These are phyloP conservation scores for Gossypium trilobum DNA, from an alignment of 441 rosid genomes.

Conservation along the genomic window DNA sequence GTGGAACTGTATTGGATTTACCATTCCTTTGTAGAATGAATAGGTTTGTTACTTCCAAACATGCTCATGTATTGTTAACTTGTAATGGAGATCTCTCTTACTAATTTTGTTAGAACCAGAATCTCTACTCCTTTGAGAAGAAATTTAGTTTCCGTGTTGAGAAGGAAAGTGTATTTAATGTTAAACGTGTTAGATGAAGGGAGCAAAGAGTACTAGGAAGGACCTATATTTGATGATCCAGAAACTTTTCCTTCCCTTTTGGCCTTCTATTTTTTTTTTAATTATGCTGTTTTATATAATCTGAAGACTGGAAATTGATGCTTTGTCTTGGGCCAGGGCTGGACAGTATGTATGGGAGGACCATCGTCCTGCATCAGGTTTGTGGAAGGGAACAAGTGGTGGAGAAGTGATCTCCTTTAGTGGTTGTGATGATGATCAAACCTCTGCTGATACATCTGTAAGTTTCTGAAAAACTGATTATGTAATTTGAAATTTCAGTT, in stretches of 20 bases:
- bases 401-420: slow-evolving; percentile 83
- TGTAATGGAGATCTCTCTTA: neutral
- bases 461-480: slow-evolving; percentile 21
- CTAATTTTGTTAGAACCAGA: neutral
- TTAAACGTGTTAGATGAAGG: neutral
- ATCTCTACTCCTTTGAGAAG: neutral
- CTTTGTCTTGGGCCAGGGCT: slow-evolving; percentile 28
- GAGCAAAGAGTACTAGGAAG: neutral
- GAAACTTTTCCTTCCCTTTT: neutral
- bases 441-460: slow-evolving; percentile 85
- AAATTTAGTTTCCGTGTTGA: neutral
- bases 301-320: slow-evolving; percentile 2
- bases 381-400: slow-evolving; percentile 80
- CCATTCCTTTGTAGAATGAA: slow-evolving; percentile 67
- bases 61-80: neutral
- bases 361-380: slow-evolving; percentile 76
- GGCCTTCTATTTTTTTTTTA: neutral
- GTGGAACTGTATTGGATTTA: slow-evolving; percentile 79
- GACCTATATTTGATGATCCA: slow-evolving; percentile 4
- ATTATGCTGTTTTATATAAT: neutral
- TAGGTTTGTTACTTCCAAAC: slow-evolving; percentile 35
- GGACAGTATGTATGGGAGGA: slow-evolving; percentile 86
- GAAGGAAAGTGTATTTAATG: neutral
- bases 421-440: slow-evolving; percentile 85
- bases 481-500: neutral